These are phyloP conservation scores for Hyphopichia wangnamkhiaoensis DNA, from an alignment of 1,139 yeast genomes.

Conservation along the genomic window DNA sequence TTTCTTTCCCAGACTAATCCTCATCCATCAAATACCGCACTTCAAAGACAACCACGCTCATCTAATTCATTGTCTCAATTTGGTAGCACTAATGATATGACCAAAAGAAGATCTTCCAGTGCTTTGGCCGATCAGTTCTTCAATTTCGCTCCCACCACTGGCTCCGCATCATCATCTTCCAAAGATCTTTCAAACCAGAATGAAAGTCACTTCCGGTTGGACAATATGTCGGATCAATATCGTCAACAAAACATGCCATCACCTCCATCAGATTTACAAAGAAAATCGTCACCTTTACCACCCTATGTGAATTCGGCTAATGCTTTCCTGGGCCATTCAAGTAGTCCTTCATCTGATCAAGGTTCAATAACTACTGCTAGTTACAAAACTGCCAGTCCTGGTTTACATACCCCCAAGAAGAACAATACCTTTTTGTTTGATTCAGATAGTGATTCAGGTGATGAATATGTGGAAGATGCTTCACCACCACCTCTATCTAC, in stretches of 20 bases:
- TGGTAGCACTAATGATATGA: not conserved
- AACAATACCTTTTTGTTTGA: conserved; percentile 33
- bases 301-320: conserved; percentile 49
- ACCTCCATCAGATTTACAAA: conserved; percentile 26
- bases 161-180: not conserved
- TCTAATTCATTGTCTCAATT: conserved; percentile 37
- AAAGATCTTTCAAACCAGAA: not conserved
- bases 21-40: conserved; percentile 34
- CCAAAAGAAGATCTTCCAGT: conserved; percentile 9
- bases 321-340: conserved; percentile 37
- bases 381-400: conserved; percentile 1
- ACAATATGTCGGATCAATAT: not conserved
- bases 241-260: conserved; percentile 7
- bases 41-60: conserved; percentile 44
- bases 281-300: conserved; percentile 44
- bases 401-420: conserved; percentile 8
- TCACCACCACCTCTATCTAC: conserved; percentile 1
- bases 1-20: conserved; percentile 35
- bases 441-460: conserved; percentile 33
- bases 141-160: conserved; percentile 5
- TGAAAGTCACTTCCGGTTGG: not conserved
- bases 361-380: conserved; percentile 5
- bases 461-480: conserved; percentile 22
- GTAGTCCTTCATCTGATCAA: conserved; percentile 18
- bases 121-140: conserved; percentile 23